phyloP scores from a whole-genome alignment of 345 rosid genomes.

The Brassica juncea region DNA sequence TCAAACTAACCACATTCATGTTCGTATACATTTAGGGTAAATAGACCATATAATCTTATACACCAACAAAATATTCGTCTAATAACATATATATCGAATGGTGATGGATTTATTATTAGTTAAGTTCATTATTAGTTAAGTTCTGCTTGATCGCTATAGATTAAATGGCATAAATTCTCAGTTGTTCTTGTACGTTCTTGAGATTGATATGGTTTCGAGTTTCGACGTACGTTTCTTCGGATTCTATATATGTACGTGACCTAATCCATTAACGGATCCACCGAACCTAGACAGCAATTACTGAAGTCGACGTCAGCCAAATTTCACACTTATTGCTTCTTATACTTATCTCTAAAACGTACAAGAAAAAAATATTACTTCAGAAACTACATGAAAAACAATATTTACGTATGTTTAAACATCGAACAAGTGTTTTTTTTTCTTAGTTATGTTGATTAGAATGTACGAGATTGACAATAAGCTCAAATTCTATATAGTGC shows the following conservation, averaged over 20 bases:
- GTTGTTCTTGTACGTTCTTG: not conserved
- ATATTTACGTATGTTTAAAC: not conserved
- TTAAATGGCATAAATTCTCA: not conserved
- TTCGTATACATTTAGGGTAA: not conserved
- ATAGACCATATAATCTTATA: not conserved
- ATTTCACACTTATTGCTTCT: not conserved
- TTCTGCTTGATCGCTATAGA: not conserved
- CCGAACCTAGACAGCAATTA: not conserved
- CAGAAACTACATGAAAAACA: not conserved
- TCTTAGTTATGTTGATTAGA: not conserved
- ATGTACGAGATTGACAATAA: not conserved
- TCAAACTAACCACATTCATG: not conserved
- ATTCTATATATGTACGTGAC: not conserved
- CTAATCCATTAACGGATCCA: not conserved
- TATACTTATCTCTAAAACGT: constrained; percentile 14
- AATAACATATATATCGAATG: not conserved
- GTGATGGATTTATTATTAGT: not conserved
- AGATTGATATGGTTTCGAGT: not conserved
- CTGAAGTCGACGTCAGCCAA: constrained; percentile 4
- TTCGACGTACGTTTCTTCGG: constrained; percentile 2
- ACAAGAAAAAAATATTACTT: not conserved
- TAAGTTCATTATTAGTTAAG: not conserved
- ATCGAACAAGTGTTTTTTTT: constrained; percentile 17
- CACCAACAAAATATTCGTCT: not conserved
- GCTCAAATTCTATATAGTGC: not conserved